A percentile compares a stretch with the other conserved stretches of the same genome.
These are phyloP conservation scores for Talaromyces sp. DNA, from an alignment of 2,329 filamentous ascomycete genomes.

Conservation along the genomic window DNA sequence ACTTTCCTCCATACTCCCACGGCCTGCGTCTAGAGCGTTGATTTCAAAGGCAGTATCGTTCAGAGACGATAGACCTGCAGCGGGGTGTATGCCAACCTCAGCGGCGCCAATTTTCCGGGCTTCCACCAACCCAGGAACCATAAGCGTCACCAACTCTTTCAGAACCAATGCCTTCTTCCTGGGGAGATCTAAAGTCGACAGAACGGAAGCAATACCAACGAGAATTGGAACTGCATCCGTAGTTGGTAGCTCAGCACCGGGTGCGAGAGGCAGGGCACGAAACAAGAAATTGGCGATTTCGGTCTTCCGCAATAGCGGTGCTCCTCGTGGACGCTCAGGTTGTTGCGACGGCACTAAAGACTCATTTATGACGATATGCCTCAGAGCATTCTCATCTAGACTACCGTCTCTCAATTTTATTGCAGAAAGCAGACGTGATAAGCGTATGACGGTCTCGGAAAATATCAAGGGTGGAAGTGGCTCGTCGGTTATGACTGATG, in stretches of 20 bases:
- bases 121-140: constrained; percentile 81
- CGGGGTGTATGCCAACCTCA: constrained; percentile 93
- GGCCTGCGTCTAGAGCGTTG: constrained; percentile 36
- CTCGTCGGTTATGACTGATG: constrained; percentile 47
- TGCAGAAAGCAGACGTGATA: constrained; percentile 48
- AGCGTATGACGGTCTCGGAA: constrained; percentile 52
- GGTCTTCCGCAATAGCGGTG: constrained; percentile 48
- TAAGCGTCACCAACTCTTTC: constrained; percentile 73
- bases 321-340: constrained; percentile 29
- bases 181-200: constrained; percentile 71
- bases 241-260: constrained; percentile 57
- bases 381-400: constrained; percentile 46
- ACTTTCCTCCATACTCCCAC: constrained; percentile 37
- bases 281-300: constrained; percentile 62
- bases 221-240: constrained; percentile 74
- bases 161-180: constrained; percentile 89
- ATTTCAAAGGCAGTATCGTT: constrained; percentile 47
- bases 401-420: constrained; percentile 46
- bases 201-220: constrained; percentile 79
- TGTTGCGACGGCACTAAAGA: constrained; percentile 31
- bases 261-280: constrained; percentile 62
- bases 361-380: constrained; percentile 54
- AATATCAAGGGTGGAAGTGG: constrained; percentile 48
- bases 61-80: constrained; percentile 73
- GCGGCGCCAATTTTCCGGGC: constrained; percentile 88